These are phyloP conservation scores for Nigrograna mackinnonii DNA, from an alignment of 2,329 filamentous ascomycete genomes.

Conservation along the genomic window DNA sequence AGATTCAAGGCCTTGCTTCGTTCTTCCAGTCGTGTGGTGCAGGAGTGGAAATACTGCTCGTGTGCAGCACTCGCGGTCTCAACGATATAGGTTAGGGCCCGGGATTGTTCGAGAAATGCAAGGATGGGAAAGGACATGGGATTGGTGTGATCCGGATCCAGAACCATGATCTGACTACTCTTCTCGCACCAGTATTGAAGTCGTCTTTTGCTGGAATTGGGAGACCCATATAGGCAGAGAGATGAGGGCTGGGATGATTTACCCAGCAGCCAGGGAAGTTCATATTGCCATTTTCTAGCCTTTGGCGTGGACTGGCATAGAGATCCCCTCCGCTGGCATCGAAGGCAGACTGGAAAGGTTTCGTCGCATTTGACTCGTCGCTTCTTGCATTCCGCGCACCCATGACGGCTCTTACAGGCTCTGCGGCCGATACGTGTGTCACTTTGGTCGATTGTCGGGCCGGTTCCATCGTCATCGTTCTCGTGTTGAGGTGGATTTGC, in stretches of 20 bases:
- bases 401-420: background rate
- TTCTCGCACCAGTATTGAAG: background rate
- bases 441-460: background rate
- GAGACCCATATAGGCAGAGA: background rate
- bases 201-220: background rate
- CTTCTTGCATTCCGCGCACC: background rate
- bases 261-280: no score
- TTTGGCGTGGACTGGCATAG: background rate
- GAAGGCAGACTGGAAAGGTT: background rate
- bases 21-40: background rate
- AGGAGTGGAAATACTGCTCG: background rate
- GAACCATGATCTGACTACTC: background rate
- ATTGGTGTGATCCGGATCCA: background rate
- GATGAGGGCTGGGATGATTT: background rate
- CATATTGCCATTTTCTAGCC: background rate
- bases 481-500: no score
- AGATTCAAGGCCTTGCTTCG: background rate
- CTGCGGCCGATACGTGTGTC: background rate
- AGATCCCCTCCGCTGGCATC: background rate
- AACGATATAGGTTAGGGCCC: background rate
- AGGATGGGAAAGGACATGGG: background rate
- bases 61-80: background rate
- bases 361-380: background rate
- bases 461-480: background rate
- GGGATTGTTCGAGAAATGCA: background rate